Base-by-base conservation (phyloP, 768 basidiomycete genomes). In the Tubosaeta brunneosetosa region DNA sequence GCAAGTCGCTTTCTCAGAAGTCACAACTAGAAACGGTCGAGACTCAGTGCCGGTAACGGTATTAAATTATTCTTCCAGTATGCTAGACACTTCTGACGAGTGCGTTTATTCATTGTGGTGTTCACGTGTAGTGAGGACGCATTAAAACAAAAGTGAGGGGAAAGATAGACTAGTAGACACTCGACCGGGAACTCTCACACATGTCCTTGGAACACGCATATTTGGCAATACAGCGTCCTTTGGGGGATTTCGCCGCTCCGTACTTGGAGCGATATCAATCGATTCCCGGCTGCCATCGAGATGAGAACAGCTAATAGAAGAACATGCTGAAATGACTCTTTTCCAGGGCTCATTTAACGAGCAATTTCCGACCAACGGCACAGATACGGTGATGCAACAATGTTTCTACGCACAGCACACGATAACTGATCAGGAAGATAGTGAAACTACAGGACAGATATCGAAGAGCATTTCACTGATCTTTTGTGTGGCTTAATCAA, bases 281-380 rank as follows among this genome's bases (percentile, higher is more conserved):
- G 45, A 19, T n/a, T 7, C 8, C 26, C 13, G 43, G 48, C 16
- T 38, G 6, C 11, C 8, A 32, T 14, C 11, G 25, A 40, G 36
- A 41, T 19, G 17, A 26, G 52, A 49, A 22, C 22, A 22, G 22
- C 3, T 22, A 22, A 22, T 22, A 22, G 44, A 48, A 53, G 50
- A 40, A 62, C 56, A 16, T 32, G 19, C 17, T 43, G 53, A 22
- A 27, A 43, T 9, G 53, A 16, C 19, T 34, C 38, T 13, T 44
- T 55, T 7, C 48, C 51, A n/a, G 50, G 42, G 40, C 56, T 52
- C 61, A 47, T 60, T 50, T 26, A 26, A 34, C 10, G 54, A 48
- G 43, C 57, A 62, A 58, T 45, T 55, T 17, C 51, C 50, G 22
- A 22, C 22, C 3, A 22, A 22, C 22, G 22, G 22, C 22, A 22